Evolutionary conservation across 2,329 filamentous ascomycete genomes (phyloP).

Genomic region (Alternaria infectoria): DNA sequence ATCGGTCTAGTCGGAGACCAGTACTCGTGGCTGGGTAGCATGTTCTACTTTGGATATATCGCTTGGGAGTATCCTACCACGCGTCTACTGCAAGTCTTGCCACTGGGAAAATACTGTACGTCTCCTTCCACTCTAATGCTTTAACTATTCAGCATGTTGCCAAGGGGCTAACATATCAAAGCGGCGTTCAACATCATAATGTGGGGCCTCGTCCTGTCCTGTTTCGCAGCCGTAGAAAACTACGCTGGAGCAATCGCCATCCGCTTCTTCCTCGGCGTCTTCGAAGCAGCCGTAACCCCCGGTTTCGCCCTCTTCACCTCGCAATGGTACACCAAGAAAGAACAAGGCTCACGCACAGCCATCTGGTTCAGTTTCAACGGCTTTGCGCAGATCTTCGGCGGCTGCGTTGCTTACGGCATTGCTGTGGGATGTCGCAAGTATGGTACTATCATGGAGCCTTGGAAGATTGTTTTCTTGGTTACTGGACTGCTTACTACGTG

Average conservation of each 20-base stretch:
- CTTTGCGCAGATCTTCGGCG: slow-evolving; percentile 67
- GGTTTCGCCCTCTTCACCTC: slow-evolving; percentile 72
- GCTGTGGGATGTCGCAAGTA: slow-evolving; percentile 61
- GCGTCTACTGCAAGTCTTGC: slow-evolving; percentile 67
- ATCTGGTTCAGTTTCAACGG: slow-evolving; percentile 76
- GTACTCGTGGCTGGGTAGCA: slow-evolving; percentile 59
- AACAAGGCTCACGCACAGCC: slow-evolving; percentile 67
- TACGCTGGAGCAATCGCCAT: slow-evolving; percentile 68
- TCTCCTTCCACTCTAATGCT: background rate
- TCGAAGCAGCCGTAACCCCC: slow-evolving; percentile 72
- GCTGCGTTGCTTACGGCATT: slow-evolving; percentile 68
- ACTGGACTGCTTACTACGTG: slow-evolving; percentile 53
- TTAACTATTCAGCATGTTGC: background rate
- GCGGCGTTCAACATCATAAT: slow-evolving; percentile 67
- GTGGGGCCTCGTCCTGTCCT: slow-evolving; percentile 67
- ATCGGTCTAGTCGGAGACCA: slow-evolving; percentile 57
- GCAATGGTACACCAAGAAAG: slow-evolving; percentile 75
- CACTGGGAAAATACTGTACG: slow-evolving; percentile 67
- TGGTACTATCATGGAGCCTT: slow-evolving; percentile 66
- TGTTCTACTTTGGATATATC: slow-evolving; percentile 62
- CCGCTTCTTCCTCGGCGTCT: slow-evolving; percentile 71
- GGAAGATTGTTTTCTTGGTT: slow-evolving; percentile 65
- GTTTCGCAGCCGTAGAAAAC: slow-evolving; percentile 67
- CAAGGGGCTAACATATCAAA: slow-evolving; percentile 11
- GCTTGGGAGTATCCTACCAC: slow-evolving; percentile 72